phyloP scores from a whole-genome alignment of 345 rosid genomes.

The Hevea brasiliensis region DNA sequence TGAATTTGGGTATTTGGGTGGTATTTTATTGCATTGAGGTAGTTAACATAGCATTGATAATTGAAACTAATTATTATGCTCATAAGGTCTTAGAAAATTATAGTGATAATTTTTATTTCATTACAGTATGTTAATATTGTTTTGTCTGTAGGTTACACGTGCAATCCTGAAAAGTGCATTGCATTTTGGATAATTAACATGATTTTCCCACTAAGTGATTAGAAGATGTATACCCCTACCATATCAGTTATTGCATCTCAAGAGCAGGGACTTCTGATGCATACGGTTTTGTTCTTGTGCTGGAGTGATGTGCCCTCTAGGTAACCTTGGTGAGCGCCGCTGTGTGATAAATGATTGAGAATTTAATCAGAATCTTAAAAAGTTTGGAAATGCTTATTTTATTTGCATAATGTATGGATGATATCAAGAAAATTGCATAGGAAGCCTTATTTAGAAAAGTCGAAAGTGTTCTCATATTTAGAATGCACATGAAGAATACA shows the following conservation, averaged over 20 bases:
- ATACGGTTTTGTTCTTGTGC: too few relatives aligned
- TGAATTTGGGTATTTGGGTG: neutral
- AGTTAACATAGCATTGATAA: neutral
- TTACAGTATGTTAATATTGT: neutral
- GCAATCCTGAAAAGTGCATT: too few relatives aligned
- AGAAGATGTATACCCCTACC: too few relatives aligned
- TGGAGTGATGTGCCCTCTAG: neutral
- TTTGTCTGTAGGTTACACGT: neutral
- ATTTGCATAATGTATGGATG: neutral
- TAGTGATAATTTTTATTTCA: neutral
- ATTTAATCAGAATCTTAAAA: neutral
- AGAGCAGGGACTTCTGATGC: too few relatives aligned
- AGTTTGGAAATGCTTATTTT: neutral
- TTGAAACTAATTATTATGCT: neutral
- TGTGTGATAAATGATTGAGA: neutral
- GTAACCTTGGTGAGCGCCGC: neutral
- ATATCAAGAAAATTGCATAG: neutral
- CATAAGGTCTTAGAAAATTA: neutral
- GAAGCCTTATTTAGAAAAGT: slow-evolving; percentile 1
- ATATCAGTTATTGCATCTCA: neutral
- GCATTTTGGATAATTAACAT: neutral
- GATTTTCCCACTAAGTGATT: too few relatives aligned
- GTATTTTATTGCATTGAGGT: neutral
- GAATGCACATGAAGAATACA: neutral
- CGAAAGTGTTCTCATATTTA: neutral